Evolutionary conservation across 495 filamentous ascomycete genomes (phyloP), one percentile per base, ranked within the genome.

Genomic region (Ramalina peruviana): DNA sequence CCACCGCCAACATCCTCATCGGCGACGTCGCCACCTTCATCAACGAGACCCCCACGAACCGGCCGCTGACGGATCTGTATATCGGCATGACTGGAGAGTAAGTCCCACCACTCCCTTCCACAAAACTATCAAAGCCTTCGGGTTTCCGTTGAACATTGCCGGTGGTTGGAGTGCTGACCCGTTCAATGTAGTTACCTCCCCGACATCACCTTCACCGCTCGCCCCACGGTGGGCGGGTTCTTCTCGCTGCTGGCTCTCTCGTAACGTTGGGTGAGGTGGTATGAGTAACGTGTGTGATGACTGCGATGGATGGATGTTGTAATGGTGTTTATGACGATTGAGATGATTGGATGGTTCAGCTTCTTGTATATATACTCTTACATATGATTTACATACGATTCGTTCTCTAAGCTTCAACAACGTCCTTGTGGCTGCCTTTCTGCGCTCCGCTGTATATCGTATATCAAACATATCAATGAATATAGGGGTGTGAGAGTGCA

Each of bases 11-110:
- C 40, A 67, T 71, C 67, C 70, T 80, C 53, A 66, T 75, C 56
- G 45, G 52, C 13, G 52, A 65, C 13, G 50, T 81, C 12, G 71
- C 68, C 3, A 66, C 57, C 16, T 81, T 72, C 71, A 67, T 79
- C 51, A 69, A 71, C 36, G 57, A 72, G 36, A 78, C 77, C 11
- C 67, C 76, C 0, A 74, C 73, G 6, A 72, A 72, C 53, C 64
- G 55, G 15, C 61, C 76, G 19, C 53, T 79, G 41, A 76, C 74
- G 4, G 77, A 81, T 58, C 55, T 79, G n/a, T 79, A 77, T 54
- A 65, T 75, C 25, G 71, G 72, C 3, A 52, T 54, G 10, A 57
- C 50, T 10, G 74, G 70, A 61, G 63, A 68, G 67, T 71, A 53
- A 60, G 68, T 68, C 19, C 38, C 37, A 11, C 21, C 4, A 2